Base-by-base conservation (phyloP, 345 rosid genomes). In the Gossypium bickii region DNA sequence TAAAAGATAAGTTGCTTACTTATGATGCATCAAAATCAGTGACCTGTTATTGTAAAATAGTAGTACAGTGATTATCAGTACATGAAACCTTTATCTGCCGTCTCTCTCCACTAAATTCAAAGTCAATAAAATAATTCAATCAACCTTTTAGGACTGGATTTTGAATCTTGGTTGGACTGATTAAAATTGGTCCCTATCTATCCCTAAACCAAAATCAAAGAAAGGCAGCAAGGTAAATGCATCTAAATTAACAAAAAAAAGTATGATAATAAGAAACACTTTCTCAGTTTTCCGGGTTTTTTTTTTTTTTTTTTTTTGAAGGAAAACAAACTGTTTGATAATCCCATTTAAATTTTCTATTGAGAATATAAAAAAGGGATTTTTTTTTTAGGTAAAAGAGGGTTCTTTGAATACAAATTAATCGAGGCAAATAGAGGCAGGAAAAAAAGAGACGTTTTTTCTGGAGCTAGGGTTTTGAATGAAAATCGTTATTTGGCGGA, bases 401-500 rank as follows among this genome's bases (percentile, higher is more conserved):
- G 68, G 22, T 64, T 64, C 25, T 38, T 27, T 29, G 2, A 47
- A 68, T 17, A 15, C 5, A 34, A 29, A 29, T 29, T 29, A 29
- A 29, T 29, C 34, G 34, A 29, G 34, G 34, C 34, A 29, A 29
- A 29, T 2, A 29, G 34, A 29, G 38, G 38, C 38, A 34, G 38
- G 38, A 4, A 5, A 34, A 29, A 34, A 34, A 34, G 5, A 34
- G 38, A 34, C 38, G 38, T 34, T 34, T 34, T 34, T 34, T 34
- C 38, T 34, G 38, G 48, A 48, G 72, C 72, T 85, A 82, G 86
- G 86, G 85, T 81, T 83, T 8, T 34, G 38, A 34, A 34, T 34
- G 38, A 34, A 34, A 3, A 3, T 34, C 38, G 38, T 34, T 4
- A 34, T 34, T 34, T 34, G 38, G 38, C 38, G 38, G 38, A 4